phyloP scores from a whole-genome alignment of 495 filamentous ascomycete species.

The Xylaria sp. region DNA sequence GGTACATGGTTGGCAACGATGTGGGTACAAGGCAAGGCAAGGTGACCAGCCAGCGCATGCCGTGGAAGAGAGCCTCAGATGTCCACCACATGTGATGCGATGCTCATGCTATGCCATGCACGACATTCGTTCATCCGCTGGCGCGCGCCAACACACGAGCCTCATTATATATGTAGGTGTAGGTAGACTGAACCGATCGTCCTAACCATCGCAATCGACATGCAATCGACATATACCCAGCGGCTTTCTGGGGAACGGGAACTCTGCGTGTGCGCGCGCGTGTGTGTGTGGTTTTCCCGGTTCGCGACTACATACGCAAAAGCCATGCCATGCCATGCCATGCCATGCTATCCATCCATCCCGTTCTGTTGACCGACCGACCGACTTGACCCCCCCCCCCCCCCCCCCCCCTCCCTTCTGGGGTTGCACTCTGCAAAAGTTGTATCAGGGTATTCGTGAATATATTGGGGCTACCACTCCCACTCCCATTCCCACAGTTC shows the following conservation, averaged over 20 bases:
- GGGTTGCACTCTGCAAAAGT: background rate
- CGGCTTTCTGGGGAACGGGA: background rate
- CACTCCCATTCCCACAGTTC: background rate
- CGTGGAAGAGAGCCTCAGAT: slow-evolving; percentile 44
- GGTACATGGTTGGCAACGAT: slow-evolving; percentile 19
- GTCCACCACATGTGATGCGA: slow-evolving; percentile 41
- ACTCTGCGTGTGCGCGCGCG: background rate
- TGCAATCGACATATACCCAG: background rate
- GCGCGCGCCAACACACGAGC: slow-evolving; percentile 28
- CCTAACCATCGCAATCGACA: slow-evolving; percentile 1
- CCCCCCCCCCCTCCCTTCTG: too few species aligned
- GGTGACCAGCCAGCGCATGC: slow-evolving; percentile 39
- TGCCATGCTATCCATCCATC: too few species aligned
- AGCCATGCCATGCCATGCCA: background rate
- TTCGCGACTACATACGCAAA: background rate
- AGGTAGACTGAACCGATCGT: slow-evolving; percentile 19
- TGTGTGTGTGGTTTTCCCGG: too few species aligned
- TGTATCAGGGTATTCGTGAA: background rate
- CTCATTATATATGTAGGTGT: too few species aligned
- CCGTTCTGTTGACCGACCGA: too few species aligned
- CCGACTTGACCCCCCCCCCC: background rate
- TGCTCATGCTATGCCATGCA: slow-evolving; percentile 43
- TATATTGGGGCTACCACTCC: slow-evolving; percentile 6
- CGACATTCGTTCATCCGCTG: slow-evolving; percentile 32
- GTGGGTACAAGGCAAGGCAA: slow-evolving; percentile 42